Conservation (phyloP, 2,329 filamentous ascomycete species). For the Cladophialophora chaetospira region DNA sequence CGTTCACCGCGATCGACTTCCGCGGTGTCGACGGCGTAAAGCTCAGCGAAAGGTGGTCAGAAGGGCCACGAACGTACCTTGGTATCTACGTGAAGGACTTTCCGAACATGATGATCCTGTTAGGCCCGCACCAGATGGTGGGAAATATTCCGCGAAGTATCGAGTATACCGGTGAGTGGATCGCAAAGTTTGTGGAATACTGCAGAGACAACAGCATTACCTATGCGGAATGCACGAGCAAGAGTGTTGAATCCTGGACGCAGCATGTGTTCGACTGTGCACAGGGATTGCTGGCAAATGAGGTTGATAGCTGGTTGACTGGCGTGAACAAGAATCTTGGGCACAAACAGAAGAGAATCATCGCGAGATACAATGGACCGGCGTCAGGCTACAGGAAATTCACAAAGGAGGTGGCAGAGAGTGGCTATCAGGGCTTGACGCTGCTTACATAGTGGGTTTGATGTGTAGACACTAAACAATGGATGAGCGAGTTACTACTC, state of each 20-base stretch:
- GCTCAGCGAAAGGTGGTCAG: slow-evolving; percentile 40
- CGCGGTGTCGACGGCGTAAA: slow-evolving; percentile 39
- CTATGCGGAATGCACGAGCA: slow-evolving; percentile 52
- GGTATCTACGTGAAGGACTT: slow-evolving; percentile 45
- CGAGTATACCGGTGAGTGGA: slow-evolving; percentile 59
- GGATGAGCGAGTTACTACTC: too few relatives aligned
- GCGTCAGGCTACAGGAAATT: slow-evolving; percentile 3
- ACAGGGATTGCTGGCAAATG: slow-evolving; percentile 47
- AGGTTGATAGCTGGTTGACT: slow-evolving; percentile 59
- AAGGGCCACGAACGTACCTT: slow-evolving; percentile 42
- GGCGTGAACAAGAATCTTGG: slow-evolving; percentile 56
- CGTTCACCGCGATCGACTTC: slow-evolving; percentile 43
- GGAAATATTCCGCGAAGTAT: slow-evolving; percentile 58
- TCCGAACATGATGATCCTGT: slow-evolving; percentile 55
- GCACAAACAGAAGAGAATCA: slow-evolving; percentile 48
- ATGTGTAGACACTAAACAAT: too few relatives aligned
- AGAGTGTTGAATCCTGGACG: slow-evolving; percentile 49
- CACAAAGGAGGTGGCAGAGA: too few relatives aligned
- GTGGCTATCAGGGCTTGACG: too few relatives aligned
- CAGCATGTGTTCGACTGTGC: slow-evolving; percentile 52
- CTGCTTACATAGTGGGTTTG: too few relatives aligned
- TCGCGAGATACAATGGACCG: slow-evolving; percentile 46
- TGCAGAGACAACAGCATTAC: slow-evolving; percentile 50
- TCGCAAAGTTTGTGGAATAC: slow-evolving; percentile 45
- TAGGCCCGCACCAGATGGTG: slow-evolving; percentile 58